These are phyloP conservation scores for Porcisia hertigi DNA, from an alignment of 208 protist species.

Conservation along the genomic window DNA sequence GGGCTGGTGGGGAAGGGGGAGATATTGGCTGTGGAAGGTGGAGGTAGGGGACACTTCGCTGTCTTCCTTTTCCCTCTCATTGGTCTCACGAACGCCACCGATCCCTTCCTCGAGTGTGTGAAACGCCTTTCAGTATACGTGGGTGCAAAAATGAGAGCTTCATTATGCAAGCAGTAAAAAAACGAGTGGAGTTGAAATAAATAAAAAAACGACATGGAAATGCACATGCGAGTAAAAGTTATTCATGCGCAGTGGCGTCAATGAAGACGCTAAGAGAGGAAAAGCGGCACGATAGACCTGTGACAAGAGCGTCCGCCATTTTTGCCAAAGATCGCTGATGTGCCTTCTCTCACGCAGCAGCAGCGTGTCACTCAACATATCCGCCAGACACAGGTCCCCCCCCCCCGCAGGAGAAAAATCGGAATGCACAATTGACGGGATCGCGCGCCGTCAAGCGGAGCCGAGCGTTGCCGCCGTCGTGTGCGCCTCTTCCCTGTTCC, in stretches of 20 bases:
- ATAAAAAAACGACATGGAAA: background rate
- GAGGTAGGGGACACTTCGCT: background rate
- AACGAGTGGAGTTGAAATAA: background rate
- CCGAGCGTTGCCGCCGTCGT: background rate
- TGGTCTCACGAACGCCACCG: background rate
- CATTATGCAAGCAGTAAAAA: background rate
- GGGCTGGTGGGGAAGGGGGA: background rate
- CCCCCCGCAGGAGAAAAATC: background rate
- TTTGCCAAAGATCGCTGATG: background rate
- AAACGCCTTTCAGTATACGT: background rate
- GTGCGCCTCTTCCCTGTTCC: no score
- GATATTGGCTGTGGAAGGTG: background rate
- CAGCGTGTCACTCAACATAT: background rate
- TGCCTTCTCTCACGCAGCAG: background rate
- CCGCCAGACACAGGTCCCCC: background rate
- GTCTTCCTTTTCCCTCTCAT: background rate
- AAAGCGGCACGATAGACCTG: background rate
- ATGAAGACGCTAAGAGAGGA: background rate
- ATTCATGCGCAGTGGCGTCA: background rate
- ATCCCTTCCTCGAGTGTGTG: background rate
- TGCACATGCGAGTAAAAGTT: background rate
- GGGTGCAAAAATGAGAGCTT: background rate
- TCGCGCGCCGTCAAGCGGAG: background rate
- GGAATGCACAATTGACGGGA: background rate
- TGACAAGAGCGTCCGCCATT: background rate